Evolutionary conservation across 805 yeast genomes (phyloP), one percentile per base, ranked within the genome.

Genomic region (Candida pseudoglaebosa): DNA sequence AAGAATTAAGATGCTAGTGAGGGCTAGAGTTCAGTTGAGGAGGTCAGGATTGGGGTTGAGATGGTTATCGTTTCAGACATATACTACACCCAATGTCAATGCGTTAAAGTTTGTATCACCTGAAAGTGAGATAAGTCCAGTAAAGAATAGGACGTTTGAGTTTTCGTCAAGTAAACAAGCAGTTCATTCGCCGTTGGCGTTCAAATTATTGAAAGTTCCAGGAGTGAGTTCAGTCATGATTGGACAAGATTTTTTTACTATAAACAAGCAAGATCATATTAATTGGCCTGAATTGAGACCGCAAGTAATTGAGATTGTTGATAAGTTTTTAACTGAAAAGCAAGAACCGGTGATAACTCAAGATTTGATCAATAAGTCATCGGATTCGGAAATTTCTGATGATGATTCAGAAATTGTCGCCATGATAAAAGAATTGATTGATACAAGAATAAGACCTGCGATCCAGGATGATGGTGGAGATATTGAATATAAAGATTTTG

Each of bases 401-500:
- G 80, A 78, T 9, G 87, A 81, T 45, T 85, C 79, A 43, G 88
- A 81, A 45, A 65, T 81, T 14, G 76, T 79, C 4, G 70, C 73
- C 18, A 82, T 80, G 75, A 81, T 81, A 49, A 81, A 81, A 48
- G 88, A 81, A 55, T 61, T 81, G 46, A 78, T 81, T 26, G 79
- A 78, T 54, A 81, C 88, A 1, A 70, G 84, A 52, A 81, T 81
- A 35, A 71, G 84, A 54, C 88, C 88, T 1, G 86, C 87, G 0
- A 71, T 81, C 44, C 85, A 80, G 54, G 88, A 81, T 43, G 88
- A 81, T 51, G 88, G 88, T 33, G 88, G 88, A 4, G 88, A 81
- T 52, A 74, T 81, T 32, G 85, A 80, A 49, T 81, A 80, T 59
- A 78, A 82, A 24, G 65, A 67, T 1, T 80, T 81, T 51, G 48